Evolutionary conservation across 1,284 basidiomycete species (phyloP).

Genomic region (Megacollybia platyphylla): DNA sequence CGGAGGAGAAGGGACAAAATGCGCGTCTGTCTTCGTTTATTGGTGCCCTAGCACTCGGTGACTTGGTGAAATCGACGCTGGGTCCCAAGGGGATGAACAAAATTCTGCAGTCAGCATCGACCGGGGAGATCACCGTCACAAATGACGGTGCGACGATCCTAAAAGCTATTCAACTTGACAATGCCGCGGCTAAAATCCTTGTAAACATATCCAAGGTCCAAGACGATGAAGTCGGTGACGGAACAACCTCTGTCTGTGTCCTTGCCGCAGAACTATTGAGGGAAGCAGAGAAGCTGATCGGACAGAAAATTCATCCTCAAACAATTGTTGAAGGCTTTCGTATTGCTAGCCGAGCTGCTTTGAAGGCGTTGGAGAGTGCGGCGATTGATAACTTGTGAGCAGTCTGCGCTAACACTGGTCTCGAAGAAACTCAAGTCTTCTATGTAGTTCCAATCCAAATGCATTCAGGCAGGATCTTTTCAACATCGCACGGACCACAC

Average conservation of each 20-base stretch:
- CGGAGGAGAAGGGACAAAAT: conserved; percentile 97
- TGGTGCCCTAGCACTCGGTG: conserved; percentile 91
- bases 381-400: conserved; percentile 80
- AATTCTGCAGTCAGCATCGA: conserved; percentile 85
- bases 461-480: conserved; percentile 85
- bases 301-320: conserved; percentile 91
- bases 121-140: conserved; percentile 92
- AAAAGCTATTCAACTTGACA: conserved; percentile 95
- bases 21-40: conserved; percentile 97
- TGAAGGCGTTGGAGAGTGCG: conserved; percentile 72
- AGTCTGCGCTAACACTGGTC: background rate
- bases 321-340: conserved; percentile 99
- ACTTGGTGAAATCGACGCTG: conserved; percentile 96
- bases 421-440: conserved; percentile 5
- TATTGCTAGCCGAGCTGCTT: conserved; percentile 80
- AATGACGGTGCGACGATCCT: conserved; percentile 99
- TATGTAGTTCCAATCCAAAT: conserved; percentile 49
- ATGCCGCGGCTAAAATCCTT: conserved; percentile 97
- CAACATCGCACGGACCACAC: conserved; percentile 93
- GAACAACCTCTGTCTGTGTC: conserved; percentile 92
- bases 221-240: conserved; percentile 98
- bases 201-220: conserved; percentile 99
- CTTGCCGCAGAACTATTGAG: conserved; percentile 86
- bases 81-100: conserved; percentile 98
- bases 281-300: conserved; percentile 94